phyloP scores from a whole-genome alignment of 208 protist genomes.

The Crithidia brevicula region DNA sequence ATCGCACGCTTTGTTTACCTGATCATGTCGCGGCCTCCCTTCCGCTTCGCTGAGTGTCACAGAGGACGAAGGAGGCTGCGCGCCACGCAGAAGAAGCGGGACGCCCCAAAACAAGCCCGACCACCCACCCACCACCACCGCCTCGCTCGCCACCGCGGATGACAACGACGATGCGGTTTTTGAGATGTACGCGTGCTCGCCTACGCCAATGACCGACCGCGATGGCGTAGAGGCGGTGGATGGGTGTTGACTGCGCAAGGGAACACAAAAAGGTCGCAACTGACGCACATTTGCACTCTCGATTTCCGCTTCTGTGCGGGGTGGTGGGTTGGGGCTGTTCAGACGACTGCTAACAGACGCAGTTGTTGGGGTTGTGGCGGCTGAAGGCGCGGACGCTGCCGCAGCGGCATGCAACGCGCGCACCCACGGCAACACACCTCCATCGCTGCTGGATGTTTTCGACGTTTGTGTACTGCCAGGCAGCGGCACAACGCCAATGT shows the following conservation, averaged over 20 bases:
- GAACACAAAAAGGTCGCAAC: background rate
- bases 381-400: background rate
- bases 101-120: constrained; percentile 39
- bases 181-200: background rate
- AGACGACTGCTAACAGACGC: too few relatives aligned
- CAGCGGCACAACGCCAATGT: constrained; percentile 60
- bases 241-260: background rate
- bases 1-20: background rate
- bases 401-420: constrained; percentile 7
- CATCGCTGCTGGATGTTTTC: background rate
- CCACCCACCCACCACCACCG: constrained; percentile 62
- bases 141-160: constrained; percentile 25
- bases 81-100: constrained; percentile 41
- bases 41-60: too few relatives aligned
- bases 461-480: constrained; percentile 8
- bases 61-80: constrained; percentile 1
- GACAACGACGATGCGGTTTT: background rate
- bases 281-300: background rate
- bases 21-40: background rate
- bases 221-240: too few relatives aligned
- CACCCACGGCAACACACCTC: constrained; percentile 5
- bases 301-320: constrained; percentile 15
- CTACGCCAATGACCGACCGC: too few relatives aligned
- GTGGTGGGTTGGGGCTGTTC: too few relatives aligned
- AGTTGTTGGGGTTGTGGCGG: background rate